Percentiles rank a stretch among this genome's conserved stretches.
These are phyloP conservation scores for Buxus sempervirens DNA, from an alignment of 164 flowering plant genomes.

Conservation along the genomic window DNA sequence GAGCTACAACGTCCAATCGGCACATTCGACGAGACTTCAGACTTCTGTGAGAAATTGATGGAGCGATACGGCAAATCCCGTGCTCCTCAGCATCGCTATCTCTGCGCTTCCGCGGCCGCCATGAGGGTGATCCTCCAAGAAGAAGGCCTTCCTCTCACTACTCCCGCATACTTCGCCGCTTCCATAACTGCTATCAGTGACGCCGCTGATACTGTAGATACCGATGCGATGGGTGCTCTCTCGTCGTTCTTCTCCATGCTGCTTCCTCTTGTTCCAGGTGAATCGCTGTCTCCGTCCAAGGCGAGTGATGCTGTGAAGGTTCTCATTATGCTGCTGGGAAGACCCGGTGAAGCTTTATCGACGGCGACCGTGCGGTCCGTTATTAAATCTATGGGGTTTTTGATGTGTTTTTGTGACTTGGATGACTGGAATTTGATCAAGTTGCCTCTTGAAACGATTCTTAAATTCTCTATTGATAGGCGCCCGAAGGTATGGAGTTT, in stretches of 20 bases:
- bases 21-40: conserved; percentile 26
- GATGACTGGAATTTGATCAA: conserved; percentile 59
- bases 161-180: conserved; percentile 82
- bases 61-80: conserved; percentile 72
- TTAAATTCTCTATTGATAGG: conserved; percentile 62
- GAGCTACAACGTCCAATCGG: neutral
- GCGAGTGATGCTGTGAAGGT: conserved; percentile 59
- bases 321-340: conserved; percentile 31
- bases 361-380: conserved; percentile 51
- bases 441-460: conserved; percentile 43
- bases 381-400: conserved; percentile 65
- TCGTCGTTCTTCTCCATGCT: conserved; percentile 56
- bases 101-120: conserved; percentile 85
- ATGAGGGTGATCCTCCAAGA: conserved; percentile 58
- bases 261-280: conserved; percentile 44
- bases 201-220: conserved; percentile 27
- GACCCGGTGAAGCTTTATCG: conserved; percentile 24
- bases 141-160: conserved; percentile 63
- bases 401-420: conserved; percentile 54
- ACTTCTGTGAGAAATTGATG: conserved; percentile 65
- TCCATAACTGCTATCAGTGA: conserved; percentile 49
- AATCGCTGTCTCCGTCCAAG: conserved; percentile 38
- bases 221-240: conserved; percentile 45
- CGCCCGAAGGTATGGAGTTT: conserved; percentile 75
- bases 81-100: conserved; percentile 92